Evolutionary conservation across 2,329 filamentous ascomycete genomes (phyloP).

Genomic region (Coniochaeta prunicola): DNA sequence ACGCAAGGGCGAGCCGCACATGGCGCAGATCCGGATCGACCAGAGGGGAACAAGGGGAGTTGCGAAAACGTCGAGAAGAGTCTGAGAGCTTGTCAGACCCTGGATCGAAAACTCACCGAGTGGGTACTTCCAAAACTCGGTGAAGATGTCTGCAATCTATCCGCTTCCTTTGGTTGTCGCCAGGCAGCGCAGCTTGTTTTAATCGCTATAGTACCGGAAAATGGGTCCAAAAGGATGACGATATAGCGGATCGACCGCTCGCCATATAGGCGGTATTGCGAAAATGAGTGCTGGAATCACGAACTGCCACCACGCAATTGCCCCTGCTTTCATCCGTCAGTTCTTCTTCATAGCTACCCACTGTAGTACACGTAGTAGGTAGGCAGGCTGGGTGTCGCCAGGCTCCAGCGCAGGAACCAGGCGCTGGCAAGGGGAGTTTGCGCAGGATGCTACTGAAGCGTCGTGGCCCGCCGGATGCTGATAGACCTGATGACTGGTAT

Average conservation of each 20-base stretch:
- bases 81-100: neutral
- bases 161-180: neutral
- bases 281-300: neutral
- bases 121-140: neutral
- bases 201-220: neutral
- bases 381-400: neutral
- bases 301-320: neutral
- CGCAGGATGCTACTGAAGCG: neutral
- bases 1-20: neutral
- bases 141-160: neutral
- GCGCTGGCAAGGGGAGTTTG: neutral
- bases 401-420: neutral
- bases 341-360: neutral
- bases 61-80: neutral
- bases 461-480: neutral
- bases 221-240: neutral
- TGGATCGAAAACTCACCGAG: neutral
- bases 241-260: neutral
- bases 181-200: neutral
- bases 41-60: neutral
- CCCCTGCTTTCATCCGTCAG: neutral
- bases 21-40: slow-evolving; percentile 1
- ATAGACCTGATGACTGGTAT: neutral
- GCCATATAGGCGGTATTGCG: neutral
- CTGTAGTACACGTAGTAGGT: no score